Base-by-base conservation (phyloP, 257 asterid genomes). In the Euphrasia confusa region DNA sequence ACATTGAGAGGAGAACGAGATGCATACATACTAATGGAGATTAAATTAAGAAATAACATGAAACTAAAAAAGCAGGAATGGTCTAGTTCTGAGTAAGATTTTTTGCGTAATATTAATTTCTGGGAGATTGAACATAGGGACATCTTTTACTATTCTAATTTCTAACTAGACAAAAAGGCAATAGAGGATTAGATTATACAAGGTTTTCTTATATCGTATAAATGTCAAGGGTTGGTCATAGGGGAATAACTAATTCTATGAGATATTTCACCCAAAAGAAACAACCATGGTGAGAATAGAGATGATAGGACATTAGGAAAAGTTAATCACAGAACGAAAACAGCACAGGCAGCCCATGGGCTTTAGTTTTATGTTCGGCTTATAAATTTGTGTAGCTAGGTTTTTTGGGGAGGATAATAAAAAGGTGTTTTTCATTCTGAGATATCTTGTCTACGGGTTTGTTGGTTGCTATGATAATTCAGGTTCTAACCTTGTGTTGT, bases 251-350 rank as follows among this genome's bases (percentile, higher is more conserved):
- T 33, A 50, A 33, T 40, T 58, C 21, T 11, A 13, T 37, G 42
- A 24, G 50, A n/a, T 39, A 61, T 53, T 30, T 63, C 54, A 50
- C 33, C 48, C 47, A 15, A 63, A 32, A 35, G 3, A 54, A 54
- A 32, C 24, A 21, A 21, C 24, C 24, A 21, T 21, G 24, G 24
- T 21, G 24, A 21, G 24, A 21, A 21, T 21, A 21, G 24, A 21
- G 24, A 21, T 21, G 24, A 21, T 21, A 21, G 24, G 24, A 21
- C 24, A 21, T 21, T 21, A 21, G 24, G 24, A 21, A 21, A 21
- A 21, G 24, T 21, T 21, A 21, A 21, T 21, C 24, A 21, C 24
- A 21, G 24, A 21, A 21, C 24, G 24, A 21, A 21, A 21, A 21
- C 24, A 21, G 24, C 24, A 21, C 24, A 21, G 24, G 24, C 24